Base-by-base conservation (phyloP, 306 rosid species). In the Hippophae gyantsensis region DNA sequence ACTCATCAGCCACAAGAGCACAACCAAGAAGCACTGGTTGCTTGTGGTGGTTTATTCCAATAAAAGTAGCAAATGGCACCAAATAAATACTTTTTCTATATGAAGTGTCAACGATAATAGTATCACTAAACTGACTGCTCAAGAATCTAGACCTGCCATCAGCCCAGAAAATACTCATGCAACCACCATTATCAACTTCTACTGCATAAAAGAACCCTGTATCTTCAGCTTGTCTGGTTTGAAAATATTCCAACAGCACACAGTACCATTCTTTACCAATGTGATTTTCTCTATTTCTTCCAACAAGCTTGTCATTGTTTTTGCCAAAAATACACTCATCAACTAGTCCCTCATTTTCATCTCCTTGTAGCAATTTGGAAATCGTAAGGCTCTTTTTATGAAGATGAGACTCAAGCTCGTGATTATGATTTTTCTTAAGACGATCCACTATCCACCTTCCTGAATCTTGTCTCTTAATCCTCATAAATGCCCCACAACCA, bases 101-200 rank as follows among this genome's bases (percentile, higher is more conserved):
- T 12, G 96, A 87, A 41, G 95, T 83, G 56, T 92, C 98, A 9
- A 87, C 64, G 65, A 85, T 78, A 40, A 92, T 68, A 60, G 76
- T 80, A 82, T 92, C 98, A 54, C 96, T 96, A 65, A 87, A 92
- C 78, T 81, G 98, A 70, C 93, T 83, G 76, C 88, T 80, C 57
- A 95, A 87, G 72, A 85, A 92, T 67, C 98, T 78, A 58, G 96
- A 87, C 77, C 92, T 81, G 57, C 98, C 96, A 75, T 92, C 98
- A 27, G 98, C 95, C 98, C 96, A 92, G 77, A 92, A 92, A 67
- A 92, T 52, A 78, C 84, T 92, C 98, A 85, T 78, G 86, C 93
- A 85, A 52, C 61, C 80, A 61, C 94, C 86, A 68, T 78, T 68
- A 52, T 78, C 89, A 61, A 85, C 88, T 75, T 87, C 95, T 26